A percentile compares a stretch with the other conserved stretches of the same genome.
Conservation (phyloP, 1,139 yeast genomes). For the Kluyveromyces sp. region DNA sequence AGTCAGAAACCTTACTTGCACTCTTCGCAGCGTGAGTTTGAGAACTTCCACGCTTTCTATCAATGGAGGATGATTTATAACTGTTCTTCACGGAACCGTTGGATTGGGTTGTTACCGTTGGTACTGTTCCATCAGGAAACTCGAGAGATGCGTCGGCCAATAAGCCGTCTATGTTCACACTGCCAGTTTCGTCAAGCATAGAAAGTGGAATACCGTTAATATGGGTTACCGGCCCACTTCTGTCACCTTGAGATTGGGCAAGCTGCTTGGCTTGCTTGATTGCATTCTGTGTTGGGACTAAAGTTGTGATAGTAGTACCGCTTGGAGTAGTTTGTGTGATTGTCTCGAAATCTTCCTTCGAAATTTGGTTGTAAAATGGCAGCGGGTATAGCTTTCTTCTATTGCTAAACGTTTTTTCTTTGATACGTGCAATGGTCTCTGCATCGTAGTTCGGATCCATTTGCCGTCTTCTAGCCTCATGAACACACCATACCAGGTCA, state of each 20-base stretch:
- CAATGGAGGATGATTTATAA: background rate
- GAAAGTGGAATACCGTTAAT: constrained; percentile 77
- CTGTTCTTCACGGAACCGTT: background rate
- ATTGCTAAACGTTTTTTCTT: constrained; percentile 18
- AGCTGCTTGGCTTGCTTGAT: constrained; percentile 35
- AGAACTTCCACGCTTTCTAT: background rate
- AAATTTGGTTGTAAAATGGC: constrained; percentile 89
- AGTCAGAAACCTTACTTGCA: background rate
- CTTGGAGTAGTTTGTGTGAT: constrained; percentile 83
- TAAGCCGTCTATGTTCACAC: constrained; percentile 34
- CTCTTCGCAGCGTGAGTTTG: background rate
- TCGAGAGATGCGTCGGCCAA: background rate
- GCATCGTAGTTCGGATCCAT: constrained; percentile 40
- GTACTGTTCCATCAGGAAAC: background rate
- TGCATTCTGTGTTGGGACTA: constrained; percentile 81
- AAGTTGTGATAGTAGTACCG: constrained; percentile 84
- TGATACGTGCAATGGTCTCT: constrained; percentile 31
- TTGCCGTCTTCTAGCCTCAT: constrained; percentile 81
- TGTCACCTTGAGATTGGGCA: constrained; percentile 30
- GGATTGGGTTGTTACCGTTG: background rate
- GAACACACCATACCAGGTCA: constrained; percentile 91
- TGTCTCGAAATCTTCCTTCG: constrained; percentile 84
- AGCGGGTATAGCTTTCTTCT: constrained; percentile 51
- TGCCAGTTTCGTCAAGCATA: constrained; percentile 77
- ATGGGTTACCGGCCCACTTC: constrained; percentile 22